Conservation (phyloP, 257 asterid genomes). For the Penstemon newberryi region DNA sequence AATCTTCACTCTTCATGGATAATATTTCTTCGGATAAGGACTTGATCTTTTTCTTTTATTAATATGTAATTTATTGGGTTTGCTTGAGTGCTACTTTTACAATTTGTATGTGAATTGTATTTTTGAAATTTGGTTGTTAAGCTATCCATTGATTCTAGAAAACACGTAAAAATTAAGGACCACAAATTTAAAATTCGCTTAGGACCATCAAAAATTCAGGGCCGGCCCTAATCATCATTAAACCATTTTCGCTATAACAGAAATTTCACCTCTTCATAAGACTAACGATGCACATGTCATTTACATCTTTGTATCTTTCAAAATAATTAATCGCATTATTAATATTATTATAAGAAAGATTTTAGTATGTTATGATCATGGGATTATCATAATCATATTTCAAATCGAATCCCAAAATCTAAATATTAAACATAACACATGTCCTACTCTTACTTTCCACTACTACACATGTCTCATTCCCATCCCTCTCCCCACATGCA, state of each 20-base stretch:
- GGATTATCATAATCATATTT: constrained; percentile 7
- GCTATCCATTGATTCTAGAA: too few relatives aligned
- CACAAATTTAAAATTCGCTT: too few relatives aligned
- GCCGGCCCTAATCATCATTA: background rate
- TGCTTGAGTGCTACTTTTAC: too few relatives aligned
- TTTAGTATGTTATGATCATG: background rate
- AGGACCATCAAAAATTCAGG: too few relatives aligned
- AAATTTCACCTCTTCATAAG: background rate
- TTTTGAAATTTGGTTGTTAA: too few relatives aligned
- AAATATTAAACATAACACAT: constrained; percentile 30
- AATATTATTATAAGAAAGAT: background rate
- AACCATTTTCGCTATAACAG: background rate
- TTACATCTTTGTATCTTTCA: background rate
- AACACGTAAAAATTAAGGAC: too few relatives aligned
- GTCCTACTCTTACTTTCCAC: constrained; percentile 31
- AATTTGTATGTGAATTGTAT: too few relatives aligned
- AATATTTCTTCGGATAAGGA: too few relatives aligned
- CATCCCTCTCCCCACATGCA: constrained; percentile 33
- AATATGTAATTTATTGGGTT: too few relatives aligned
- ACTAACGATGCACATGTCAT: background rate
- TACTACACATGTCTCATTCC: constrained; percentile 36
- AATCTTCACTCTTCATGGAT: too few relatives aligned
- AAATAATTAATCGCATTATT: background rate
- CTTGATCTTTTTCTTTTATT: too few relatives aligned
- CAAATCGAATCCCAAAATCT: background rate